Evolutionary conservation across 345 rosid genomes (phyloP), one percentile per base, ranked within the genome.

Genomic region (Ailanthus altissimus): DNA sequence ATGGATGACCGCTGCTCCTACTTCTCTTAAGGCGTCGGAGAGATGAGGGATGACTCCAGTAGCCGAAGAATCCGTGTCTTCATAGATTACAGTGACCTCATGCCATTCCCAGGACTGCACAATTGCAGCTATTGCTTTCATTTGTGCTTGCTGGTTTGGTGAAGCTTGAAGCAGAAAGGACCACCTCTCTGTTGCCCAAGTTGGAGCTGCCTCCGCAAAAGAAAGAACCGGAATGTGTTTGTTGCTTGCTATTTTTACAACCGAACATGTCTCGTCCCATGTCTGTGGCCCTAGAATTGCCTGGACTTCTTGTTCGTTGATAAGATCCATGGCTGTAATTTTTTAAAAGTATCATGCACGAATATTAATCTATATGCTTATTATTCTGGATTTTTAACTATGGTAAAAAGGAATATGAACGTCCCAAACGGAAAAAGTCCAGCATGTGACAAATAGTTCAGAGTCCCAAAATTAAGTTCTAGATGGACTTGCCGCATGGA

Each of bases 221-320:
- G 78, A 76, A 26, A 83, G 49, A 62, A 76, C 12, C 2, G 85
- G 85, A 15, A 80, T 56, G 14, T 68, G 46, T n/a, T 45, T 73
- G 38, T 62, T 28, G 38, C 47, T 68, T 6, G 68, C 49, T 5
- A 72, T 26, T 5, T 79, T 64, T 23, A 76, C 78, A 46, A 79
- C 73, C 13, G 65, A 11, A 6, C 76, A 61, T 38, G 71, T 25
- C 72, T 83, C 80, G 61, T 83, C 85, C 85, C 79, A 79, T 68
- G 76, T 73, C 26, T 68, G 56, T 42, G 75, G 78, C 74, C 85
- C 85, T n/a, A 83, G 42, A 60, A 83, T 79, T 6, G 78, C 81
- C 53, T 79, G 23, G 5, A 40, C 85, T 23, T 67, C 5, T 11
- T 67, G 14, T 26, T 42, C 32, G 49, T 65, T 70, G 20, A 18